Base-by-base conservation (phyloP, 768 basidiomycete species). In the Boletus bicolor region DNA sequence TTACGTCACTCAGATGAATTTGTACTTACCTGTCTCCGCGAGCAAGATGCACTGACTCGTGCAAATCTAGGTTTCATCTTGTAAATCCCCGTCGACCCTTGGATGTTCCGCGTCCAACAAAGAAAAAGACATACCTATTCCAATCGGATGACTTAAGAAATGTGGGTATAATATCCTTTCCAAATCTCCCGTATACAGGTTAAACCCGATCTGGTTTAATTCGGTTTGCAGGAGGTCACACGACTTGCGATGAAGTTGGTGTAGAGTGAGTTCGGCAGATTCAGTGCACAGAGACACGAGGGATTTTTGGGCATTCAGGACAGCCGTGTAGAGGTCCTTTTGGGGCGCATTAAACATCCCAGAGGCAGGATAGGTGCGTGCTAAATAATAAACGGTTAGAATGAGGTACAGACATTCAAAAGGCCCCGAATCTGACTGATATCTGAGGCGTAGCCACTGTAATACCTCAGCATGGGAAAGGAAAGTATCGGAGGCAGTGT, bases 361-460 rank as follows among this genome's bases (percentile, higher is more conserved):
- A 1, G 86, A 86, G 17, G 82, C 87, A 2, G 97, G 97, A 68
- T 84, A 99, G 10, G 94, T 93, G 36, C 91, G 88, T 19, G 91
- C 89, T 92, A 28, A 35, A 63, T 43, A 45, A 58, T 5, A 35
- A 15, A 43, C 6, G 26, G 51, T 66, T 7, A 62, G 59, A 54
- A 4, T 12, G 11, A 41, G 43, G 38, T 32, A 55, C 24, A 12
- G 17, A n/a, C 14, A 24, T 26, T n/a, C 19, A 49, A 55, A 35
- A 30, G 24, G 49, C n/a, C 15, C 2, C 32, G 30, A 26, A 48
- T 54, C 84, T 57, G 58, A 91, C 91, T 96, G 62, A 98, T 95
- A 68, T 98, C 96, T 44, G 92, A 93, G 7, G 93, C 92, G 65
- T 98, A 98, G 37, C 92, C 92, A 57, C 91, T 92, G 61, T 36